A percentile compares a stretch with the other conserved stretches of the same genome.
phyloP scores from a whole-genome alignment of 1,284 basidiomycete species.

The Peniophora sp. region DNA sequence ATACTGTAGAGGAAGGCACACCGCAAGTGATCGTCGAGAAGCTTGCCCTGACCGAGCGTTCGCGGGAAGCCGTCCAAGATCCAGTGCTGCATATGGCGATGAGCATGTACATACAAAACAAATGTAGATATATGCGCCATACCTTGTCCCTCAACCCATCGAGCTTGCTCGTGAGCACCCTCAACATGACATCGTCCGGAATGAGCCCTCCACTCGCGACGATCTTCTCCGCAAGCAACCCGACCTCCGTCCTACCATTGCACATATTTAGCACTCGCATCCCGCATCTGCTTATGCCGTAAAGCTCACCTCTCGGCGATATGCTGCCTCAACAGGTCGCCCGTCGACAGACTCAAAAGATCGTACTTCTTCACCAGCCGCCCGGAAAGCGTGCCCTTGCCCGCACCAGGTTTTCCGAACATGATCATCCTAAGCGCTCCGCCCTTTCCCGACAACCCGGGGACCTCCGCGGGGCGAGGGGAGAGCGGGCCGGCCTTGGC shows the following conservation, averaged over 20 bases:
- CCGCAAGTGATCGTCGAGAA: slow-evolving; percentile 74
- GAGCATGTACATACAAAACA: too few relatives aligned
- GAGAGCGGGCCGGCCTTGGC: too few relatives aligned
- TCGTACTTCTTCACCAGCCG: slow-evolving; percentile 72
- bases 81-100: slow-evolving; percentile 60
- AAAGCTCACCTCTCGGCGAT: slow-evolving; percentile 51
- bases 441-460: too few relatives aligned
- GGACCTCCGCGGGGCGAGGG: too few relatives aligned
- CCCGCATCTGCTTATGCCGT: background rate
- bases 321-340: slow-evolving; percentile 75
- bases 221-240: slow-evolving; percentile 64
- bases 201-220: slow-evolving; percentile 71
- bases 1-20: slow-evolving; percentile 21
- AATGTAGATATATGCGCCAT: background rate
- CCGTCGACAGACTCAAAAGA: slow-evolving; percentile 68
- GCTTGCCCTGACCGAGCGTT: slow-evolving; percentile 81
- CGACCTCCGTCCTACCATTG: slow-evolving; percentile 52
- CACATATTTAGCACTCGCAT: background rate
- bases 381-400: slow-evolving; percentile 72
- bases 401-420: slow-evolving; percentile 77
- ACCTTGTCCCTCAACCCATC: slow-evolving; percentile 63
- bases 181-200: slow-evolving; percentile 73
- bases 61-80: slow-evolving; percentile 96
- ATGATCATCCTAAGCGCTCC: slow-evolving; percentile 60
- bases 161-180: slow-evolving; percentile 65